phyloP scores from a whole-genome alignment of 176 grass and related monocot species.

The Rhipidocladum racemiflorum region DNA sequence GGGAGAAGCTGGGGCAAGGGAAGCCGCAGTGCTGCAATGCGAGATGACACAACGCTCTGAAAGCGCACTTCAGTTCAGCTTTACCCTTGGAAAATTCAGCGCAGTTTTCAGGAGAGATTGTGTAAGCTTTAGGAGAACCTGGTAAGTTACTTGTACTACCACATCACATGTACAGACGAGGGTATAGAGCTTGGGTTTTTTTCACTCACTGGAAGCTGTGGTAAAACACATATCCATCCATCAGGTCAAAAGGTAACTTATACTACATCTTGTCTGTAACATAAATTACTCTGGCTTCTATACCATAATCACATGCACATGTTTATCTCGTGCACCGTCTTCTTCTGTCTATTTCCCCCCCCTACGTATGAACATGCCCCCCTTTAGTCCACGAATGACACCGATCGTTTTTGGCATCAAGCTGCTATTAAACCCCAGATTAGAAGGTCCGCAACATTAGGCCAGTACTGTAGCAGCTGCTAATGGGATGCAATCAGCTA shows the following conservation, averaged over 20 bases:
- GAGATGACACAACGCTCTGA: slow-evolving; percentile 28
- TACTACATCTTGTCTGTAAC: slow-evolving; percentile 25
- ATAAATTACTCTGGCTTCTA: neutral
- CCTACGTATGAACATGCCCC: too few relatives aligned
- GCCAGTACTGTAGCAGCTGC: neutral
- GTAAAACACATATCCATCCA: neutral
- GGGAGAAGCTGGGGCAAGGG: slow-evolving; percentile 58
- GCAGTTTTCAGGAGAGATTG: slow-evolving; percentile 9
- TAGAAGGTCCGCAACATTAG: slow-evolving; percentile 6
- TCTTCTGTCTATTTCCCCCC: too few relatives aligned
- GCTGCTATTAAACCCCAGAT: neutral
- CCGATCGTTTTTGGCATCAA: slow-evolving; percentile 5
- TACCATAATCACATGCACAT: neutral
- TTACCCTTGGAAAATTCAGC: neutral
- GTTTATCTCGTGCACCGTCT: too few relatives aligned
- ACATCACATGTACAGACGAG: slow-evolving; percentile 17
- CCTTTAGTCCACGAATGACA: neutral
- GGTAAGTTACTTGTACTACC: neutral
- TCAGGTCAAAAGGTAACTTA: neutral
- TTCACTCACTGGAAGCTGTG: neutral
- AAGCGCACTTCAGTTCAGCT: neutral
- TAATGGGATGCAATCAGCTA: neutral
- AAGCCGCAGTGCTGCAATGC: slow-evolving; percentile 48
- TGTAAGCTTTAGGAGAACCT: neutral
- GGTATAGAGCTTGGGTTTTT: neutral